Base-by-base conservation (phyloP, 768 basidiomycete genomes). In the Candolleomyces eurysporus region DNA sequence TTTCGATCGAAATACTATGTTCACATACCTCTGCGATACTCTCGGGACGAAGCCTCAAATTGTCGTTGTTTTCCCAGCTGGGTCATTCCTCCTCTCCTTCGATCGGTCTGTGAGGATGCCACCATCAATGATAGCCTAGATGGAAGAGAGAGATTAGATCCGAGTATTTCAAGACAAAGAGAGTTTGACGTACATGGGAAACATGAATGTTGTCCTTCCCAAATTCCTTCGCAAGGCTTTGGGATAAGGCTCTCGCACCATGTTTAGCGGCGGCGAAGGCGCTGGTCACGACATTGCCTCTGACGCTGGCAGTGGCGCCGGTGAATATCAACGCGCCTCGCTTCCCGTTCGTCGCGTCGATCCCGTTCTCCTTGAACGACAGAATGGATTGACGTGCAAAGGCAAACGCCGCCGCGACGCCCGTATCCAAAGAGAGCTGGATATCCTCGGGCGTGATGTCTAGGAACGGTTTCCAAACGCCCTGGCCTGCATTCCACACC, bases 151-250 rank as follows among this genome's bases (percentile, higher is more conserved):
- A 40, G n/a, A 58, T 52, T 30, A 48, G 50, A 58, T 48, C 5
- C 26, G 31, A 5, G 30, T 10, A 21, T 45, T 9, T 8, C 39
- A n/a, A 22, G 48, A 57, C 5, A 78, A 79, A 69, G 56, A 83
- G n/a, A n/a, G 39, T 39, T 11, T 54, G 2, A 81, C 87, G 69
- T 64, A 87, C 88, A 73, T 91, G 89, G 10, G 88, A 82, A 51
- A 90, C 90, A 71, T 91, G 89, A 54, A 91, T 90, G 66, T 89
- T 86, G 46, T 90, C 75, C 71, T 85, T 85, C 26, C 85, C 84
- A 67, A 90, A 91, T 67, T 91, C 89, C 72, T 90, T 90, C 10
- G 84, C 83, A 67, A 91, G 71, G 64, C 88, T 89, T 73, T 91
- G 90, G 0, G 84, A 82, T 49, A 91, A 74, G 0, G 85, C 86